A percentile compares a stretch with the other conserved stretches of the same genome.
Evolutionary conservation across 176 grass and related monocot genomes (phyloP).

Genomic region (Triticum turgidum): DNA sequence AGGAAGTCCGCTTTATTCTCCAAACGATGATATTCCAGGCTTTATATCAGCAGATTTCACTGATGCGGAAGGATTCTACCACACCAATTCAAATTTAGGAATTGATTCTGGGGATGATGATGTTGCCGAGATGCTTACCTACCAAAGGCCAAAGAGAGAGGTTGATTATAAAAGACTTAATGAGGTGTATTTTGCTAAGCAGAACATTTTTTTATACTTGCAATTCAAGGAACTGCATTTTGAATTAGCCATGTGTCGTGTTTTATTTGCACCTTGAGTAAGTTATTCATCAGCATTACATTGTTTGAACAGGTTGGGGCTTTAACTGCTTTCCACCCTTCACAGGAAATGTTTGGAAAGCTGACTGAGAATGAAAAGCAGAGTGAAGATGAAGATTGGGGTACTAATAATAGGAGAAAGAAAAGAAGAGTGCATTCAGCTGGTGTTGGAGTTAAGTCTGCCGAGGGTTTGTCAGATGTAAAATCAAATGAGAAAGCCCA

Average conservation of each 20-base stretch:
- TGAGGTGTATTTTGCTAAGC: conserved; percentile 60
- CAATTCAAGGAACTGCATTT: conserved; percentile 21
- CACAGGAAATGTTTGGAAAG: conserved; percentile 96
- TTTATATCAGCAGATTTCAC: conserved; percentile 50
- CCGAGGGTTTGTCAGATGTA: conserved; percentile 27
- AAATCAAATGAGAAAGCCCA: conserved; percentile 38
- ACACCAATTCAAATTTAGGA: conserved; percentile 31
- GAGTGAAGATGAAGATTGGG: conserved; percentile 97
- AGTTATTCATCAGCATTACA: conserved; percentile 12
- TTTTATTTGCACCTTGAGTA: conserved; percentile 8
- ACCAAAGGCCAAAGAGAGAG: conserved; percentile 59
- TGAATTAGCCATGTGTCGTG: conserved; percentile 1
- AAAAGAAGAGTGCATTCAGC: conserved; percentile 53
- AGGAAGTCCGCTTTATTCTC: conserved; percentile 62
- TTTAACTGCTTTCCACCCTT: conserved; percentile 23
- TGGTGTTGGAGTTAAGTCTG: conserved; percentile 26
- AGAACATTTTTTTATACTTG: conserved; percentile 1
- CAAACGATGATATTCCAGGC: conserved; percentile 62
- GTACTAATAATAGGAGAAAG: conserved; percentile 50
- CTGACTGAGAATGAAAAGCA: conserved; percentile 55
- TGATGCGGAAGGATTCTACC: conserved; percentile 37
- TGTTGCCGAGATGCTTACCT: conserved; percentile 44
- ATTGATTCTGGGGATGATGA: conserved; percentile 53
- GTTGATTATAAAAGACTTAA: conserved; percentile 93
- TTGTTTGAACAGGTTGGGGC: not conserved